phyloP scores from a whole-genome alignment of 164 flowering plant genomes.

The Chloranthus sessilifolius region DNA sequence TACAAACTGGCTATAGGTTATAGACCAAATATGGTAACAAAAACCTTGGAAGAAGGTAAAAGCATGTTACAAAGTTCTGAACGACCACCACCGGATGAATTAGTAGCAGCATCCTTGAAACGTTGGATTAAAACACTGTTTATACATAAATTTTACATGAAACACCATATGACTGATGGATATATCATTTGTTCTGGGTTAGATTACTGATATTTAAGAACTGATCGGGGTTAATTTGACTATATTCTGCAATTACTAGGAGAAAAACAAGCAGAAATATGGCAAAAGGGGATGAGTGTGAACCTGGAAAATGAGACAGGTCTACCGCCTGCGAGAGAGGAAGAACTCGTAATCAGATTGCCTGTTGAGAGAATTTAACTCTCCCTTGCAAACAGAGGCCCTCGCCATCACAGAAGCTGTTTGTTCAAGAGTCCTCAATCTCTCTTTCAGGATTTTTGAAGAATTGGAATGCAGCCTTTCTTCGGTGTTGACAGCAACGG shows the following conservation, averaged over 20 bases:
- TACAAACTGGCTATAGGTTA: too few species aligned
- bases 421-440: slow-evolving; percentile 50
- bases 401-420: slow-evolving; percentile 55
- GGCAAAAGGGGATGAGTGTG: neutral
- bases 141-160: slow-evolving; percentile 16
- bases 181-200: slow-evolving; percentile 1
- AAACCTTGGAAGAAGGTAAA: too few species aligned
- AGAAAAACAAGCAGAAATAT: neutral
- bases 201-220: neutral
- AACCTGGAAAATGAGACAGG: slow-evolving; percentile 1
- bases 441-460: slow-evolving; percentile 34
- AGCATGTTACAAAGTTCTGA: too few species aligned
- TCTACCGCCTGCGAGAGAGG: slow-evolving; percentile 38
- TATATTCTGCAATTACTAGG: neutral
- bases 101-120: slow-evolving; percentile 8
- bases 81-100: too few species aligned
- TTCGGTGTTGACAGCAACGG: slow-evolving; percentile 3
- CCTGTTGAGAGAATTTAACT: slow-evolving; percentile 27
- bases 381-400: slow-evolving; percentile 39
- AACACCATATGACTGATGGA: neutral
- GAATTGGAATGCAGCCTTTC: slow-evolving; percentile 12
- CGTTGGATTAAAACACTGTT: neutral
- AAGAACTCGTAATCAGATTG: slow-evolving; percentile 75
- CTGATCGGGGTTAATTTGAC: neutral
- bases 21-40: too few species aligned